Evolutionary conservation across 768 basidiomycete species (phyloP).

Genomic region (Mycena pura): DNA sequence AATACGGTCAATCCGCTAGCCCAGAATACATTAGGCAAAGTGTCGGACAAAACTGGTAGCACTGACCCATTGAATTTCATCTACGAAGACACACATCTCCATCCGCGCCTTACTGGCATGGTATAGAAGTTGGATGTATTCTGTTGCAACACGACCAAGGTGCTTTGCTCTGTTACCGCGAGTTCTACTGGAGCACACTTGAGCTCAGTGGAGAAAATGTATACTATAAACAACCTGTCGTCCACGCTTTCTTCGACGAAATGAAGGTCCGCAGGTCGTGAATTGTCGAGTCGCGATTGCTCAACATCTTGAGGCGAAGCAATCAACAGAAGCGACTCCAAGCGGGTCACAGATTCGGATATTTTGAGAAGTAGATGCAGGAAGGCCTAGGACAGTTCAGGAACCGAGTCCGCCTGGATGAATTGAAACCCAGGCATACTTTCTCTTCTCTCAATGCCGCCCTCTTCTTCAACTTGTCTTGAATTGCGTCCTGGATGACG

Average conservation of each 20-base stretch:
- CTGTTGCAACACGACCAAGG: constrained; percentile 82
- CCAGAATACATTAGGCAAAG: constrained; percentile 13
- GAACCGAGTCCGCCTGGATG: constrained; percentile 7
- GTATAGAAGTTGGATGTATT: constrained; percentile 93
- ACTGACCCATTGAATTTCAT: constrained; percentile 86
- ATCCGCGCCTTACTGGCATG: constrained; percentile 81
- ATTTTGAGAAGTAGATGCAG: constrained; percentile 90
- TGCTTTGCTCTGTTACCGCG: constrained; percentile 78
- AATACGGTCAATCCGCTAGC: constrained; percentile 80
- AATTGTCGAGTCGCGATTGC: constrained; percentile 39
- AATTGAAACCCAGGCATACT: constrained; percentile 44
- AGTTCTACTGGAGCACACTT: constrained; percentile 44
- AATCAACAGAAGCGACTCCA: constrained; percentile 86
- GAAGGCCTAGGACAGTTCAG: constrained; percentile 63
- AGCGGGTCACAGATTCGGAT: constrained; percentile 87
- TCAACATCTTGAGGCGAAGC: constrained; percentile 51
- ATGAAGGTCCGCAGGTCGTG: constrained; percentile 44
- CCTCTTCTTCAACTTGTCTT: constrained; percentile 78
- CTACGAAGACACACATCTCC: constrained; percentile 81
- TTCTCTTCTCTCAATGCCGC: constrained; percentile 86
- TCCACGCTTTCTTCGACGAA: constrained; percentile 52
- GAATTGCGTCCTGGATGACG: constrained; percentile 72
- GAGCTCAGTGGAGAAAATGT: background rate
- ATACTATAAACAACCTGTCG: constrained; percentile 41
- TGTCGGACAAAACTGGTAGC: constrained; percentile 12